Evolutionary conservation across 1,284 basidiomycete genomes (phyloP).

Genomic region (Ganoderma lucidum): DNA sequence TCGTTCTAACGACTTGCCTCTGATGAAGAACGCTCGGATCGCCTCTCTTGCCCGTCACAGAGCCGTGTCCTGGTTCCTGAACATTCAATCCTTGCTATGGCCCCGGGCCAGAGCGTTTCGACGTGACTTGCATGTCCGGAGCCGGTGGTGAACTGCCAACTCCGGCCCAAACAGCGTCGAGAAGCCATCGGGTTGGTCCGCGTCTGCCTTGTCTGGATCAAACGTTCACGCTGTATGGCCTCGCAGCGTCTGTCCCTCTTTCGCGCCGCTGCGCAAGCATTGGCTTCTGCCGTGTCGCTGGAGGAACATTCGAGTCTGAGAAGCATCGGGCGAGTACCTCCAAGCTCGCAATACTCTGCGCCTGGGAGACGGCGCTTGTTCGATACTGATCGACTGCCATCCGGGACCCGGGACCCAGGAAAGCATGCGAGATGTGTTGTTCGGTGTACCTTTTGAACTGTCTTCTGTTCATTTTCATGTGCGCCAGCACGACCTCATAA

Average conservation of each 20-base stretch:
- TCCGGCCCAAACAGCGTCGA: neutral
- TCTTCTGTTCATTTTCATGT: slow-evolving; percentile 14
- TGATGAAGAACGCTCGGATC: slow-evolving; percentile 27
- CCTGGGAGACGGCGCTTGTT: neutral
- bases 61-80: slow-evolving; percentile 24
- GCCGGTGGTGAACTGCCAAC: slow-evolving; percentile 19
- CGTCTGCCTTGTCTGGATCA: slow-evolving; percentile 23
- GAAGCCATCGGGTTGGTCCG: slow-evolving; percentile 13
- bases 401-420: neutral
- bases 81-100: slow-evolving; percentile 9
- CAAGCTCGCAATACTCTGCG: neutral
- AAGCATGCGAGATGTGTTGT: neutral
- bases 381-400: slow-evolving; percentile 19
- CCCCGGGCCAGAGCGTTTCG: neutral
- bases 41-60: slow-evolving; percentile 11
- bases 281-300: neutral
- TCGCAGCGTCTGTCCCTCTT: slow-evolving; percentile 16
- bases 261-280: slow-evolving; percentile 11
- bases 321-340: slow-evolving; percentile 11
- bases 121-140: slow-evolving; percentile 17
- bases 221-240: slow-evolving; percentile 19
- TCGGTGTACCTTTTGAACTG: neutral
- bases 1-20: slow-evolving; percentile 14
- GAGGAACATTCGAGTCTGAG: slow-evolving; percentile 4
- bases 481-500: slow-evolving; percentile 21